Conservation (phyloP, 805 yeast genomes). For the Sungouiella blattae region DNA sequence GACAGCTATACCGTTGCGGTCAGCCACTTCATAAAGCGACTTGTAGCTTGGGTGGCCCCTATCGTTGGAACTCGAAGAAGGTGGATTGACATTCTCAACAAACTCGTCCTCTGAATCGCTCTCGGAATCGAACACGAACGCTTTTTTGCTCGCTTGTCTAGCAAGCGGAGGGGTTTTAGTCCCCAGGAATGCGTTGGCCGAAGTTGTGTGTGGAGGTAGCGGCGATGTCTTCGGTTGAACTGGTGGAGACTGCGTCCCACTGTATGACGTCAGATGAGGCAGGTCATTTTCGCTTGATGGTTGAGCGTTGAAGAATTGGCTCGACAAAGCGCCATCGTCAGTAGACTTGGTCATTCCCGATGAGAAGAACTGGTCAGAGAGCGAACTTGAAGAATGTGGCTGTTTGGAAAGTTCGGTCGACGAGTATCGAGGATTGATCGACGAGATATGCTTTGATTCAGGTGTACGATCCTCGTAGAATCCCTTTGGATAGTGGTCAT, state of each 20-base stretch:
- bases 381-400: slow-evolving; percentile 38
- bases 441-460: slow-evolving; percentile 21
- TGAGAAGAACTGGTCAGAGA: slow-evolving; percentile 37
- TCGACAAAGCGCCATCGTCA: slow-evolving; percentile 7
- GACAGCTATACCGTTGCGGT: slow-evolving; percentile 33
- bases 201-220: slow-evolving; percentile 40
- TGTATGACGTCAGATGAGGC: slow-evolving; percentile 3
- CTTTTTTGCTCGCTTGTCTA: slow-evolving; percentile 12
- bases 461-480: slow-evolving; percentile 22
- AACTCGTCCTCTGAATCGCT: slow-evolving; percentile 33
- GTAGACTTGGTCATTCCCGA: slow-evolving; percentile 16
- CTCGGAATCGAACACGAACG: slow-evolving; percentile 38
- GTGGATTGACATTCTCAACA: slow-evolving; percentile 15
- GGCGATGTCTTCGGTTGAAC: slow-evolving; percentile 36
- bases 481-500: slow-evolving; percentile 20
- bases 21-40: slow-evolving; percentile 51
- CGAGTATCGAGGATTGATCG: slow-evolving; percentile 34
- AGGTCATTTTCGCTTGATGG: slow-evolving; percentile 1
- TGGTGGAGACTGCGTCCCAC: slow-evolving; percentile 14
- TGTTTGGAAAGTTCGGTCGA: slow-evolving; percentile 37
- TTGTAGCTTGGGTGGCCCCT: slow-evolving; percentile 34
- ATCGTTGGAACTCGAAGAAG: slow-evolving; percentile 6
- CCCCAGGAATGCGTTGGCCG: slow-evolving; percentile 41
- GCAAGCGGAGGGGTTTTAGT: slow-evolving; percentile 20
- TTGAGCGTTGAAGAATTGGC: slow-evolving; percentile 12